Conservation (phyloP, 2,329 filamentous ascomycete species). For the Raffaelea deltoideospora region DNA sequence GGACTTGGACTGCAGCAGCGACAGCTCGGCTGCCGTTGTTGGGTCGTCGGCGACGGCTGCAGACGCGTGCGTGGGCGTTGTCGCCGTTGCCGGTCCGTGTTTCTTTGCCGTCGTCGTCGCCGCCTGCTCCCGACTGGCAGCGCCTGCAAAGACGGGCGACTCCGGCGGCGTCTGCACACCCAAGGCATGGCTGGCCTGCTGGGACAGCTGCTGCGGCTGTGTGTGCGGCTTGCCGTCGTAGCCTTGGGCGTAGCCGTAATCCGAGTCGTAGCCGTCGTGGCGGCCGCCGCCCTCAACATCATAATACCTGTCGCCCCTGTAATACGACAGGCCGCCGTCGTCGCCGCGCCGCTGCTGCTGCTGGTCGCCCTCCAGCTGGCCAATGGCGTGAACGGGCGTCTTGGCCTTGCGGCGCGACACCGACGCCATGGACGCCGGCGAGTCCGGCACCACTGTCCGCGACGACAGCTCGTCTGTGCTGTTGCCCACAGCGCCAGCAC, state of each 20-base stretch:
- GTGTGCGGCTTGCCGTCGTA: neutral
- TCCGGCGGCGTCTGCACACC: slow-evolving; percentile 3
- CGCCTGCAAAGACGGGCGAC: neutral
- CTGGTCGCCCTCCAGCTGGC: slow-evolving; percentile 26
- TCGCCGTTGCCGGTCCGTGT: too few relatives aligned
- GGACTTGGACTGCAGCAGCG: slow-evolving; percentile 12
- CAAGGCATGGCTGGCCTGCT: neutral
- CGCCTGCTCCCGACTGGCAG: neutral
- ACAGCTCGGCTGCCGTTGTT: slow-evolving; percentile 5
- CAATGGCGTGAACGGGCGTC: slow-evolving; percentile 33
- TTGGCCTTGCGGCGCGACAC: slow-evolving; percentile 29
- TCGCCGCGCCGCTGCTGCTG: neutral
- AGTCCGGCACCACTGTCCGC: slow-evolving; percentile 11
- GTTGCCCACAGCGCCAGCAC: slow-evolving; percentile 5
- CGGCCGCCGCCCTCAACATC: too few relatives aligned
- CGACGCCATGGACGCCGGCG: slow-evolving; percentile 4
- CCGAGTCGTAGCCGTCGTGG: too few relatives aligned
- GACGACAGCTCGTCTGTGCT: too few relatives aligned
- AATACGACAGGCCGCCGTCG: too few relatives aligned
- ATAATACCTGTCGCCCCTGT: too few relatives aligned
- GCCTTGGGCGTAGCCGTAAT: neutral
- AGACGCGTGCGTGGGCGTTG: too few relatives aligned
- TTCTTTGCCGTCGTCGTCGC: too few relatives aligned
- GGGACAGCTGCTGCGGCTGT: neutral
- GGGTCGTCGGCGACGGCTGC: too few relatives aligned